phyloP scores from a whole-genome alignment of 192 early-diverging fungal species.

The Gigaspora rosea region DNA sequence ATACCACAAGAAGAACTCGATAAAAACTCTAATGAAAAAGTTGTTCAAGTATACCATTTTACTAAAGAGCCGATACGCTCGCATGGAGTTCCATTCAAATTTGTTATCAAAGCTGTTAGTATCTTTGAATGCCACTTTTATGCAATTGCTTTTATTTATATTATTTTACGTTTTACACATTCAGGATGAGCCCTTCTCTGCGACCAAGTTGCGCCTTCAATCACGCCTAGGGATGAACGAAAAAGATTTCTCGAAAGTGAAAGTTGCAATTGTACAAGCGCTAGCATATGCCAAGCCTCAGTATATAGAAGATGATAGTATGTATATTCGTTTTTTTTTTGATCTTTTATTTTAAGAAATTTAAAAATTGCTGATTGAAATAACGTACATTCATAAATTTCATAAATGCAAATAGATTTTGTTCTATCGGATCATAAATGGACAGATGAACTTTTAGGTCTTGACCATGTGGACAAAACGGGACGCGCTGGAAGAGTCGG shows the following conservation, averaged over 20 bases:
- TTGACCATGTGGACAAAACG: constrained; percentile 57
- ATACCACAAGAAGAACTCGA: constrained; percentile 51
- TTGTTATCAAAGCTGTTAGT: constrained; percentile 57
- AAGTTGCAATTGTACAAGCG: constrained; percentile 47
- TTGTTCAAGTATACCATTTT: constrained; percentile 80
- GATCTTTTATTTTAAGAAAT: constrained; percentile 5
- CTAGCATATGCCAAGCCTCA: constrained; percentile 4
- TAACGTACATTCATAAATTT: not conserved
- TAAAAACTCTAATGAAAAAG: constrained; percentile 36
- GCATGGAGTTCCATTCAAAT: constrained; percentile 86
- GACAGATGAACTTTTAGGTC: constrained; percentile 44
- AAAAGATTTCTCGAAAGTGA: constrained; percentile 79
- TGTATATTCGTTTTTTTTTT: not conserved
- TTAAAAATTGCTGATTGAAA: not conserved
- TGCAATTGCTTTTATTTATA: not conserved
- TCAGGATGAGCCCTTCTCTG: constrained; percentile 67
- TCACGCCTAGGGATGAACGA: constrained; percentile 73
- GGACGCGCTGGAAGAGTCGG: constrained; percentile 40
- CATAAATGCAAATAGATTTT: constrained; percentile 28
- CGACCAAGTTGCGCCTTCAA: constrained; percentile 75
- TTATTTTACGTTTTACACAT: not conserved
- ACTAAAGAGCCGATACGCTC: constrained; percentile 62
- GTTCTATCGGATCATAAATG: constrained; percentile 37
- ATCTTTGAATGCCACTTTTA: not conserved
- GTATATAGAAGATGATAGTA: constrained; percentile 36